Conservation (phyloP, 129 eudicot species). For the Lactuca sativa region DNA sequence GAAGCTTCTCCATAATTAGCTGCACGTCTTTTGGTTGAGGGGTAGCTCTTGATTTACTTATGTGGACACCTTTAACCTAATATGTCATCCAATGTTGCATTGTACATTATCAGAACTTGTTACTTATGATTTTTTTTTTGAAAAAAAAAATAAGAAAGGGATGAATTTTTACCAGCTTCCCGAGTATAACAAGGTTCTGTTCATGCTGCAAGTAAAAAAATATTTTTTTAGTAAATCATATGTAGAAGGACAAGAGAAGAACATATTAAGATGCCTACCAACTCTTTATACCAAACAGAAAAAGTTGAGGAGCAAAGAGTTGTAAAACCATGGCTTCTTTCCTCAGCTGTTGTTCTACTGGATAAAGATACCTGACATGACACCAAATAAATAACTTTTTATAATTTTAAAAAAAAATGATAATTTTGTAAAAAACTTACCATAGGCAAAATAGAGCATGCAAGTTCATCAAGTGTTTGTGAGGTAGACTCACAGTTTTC, state of each 20-base stretch:
- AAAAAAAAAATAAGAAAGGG: constrained; percentile 5
- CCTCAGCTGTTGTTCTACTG: constrained; percentile 38
- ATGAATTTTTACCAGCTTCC: constrained; percentile 57
- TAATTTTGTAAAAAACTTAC: constrained; percentile 25
- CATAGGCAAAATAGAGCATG: constrained; percentile 67
- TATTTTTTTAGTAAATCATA: constrained; percentile 16
- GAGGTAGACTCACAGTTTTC: constrained; percentile 57
- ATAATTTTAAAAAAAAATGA: no score
- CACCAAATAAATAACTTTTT: not conserved
- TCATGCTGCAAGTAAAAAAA: constrained; percentile 62
- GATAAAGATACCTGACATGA: constrained; percentile 50
- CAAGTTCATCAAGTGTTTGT: constrained; percentile 61
- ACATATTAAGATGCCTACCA: constrained; percentile 44
- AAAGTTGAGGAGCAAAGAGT: constrained; percentile 73
- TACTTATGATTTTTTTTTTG: constrained; percentile 7
- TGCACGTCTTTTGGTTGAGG: constrained; percentile 44
- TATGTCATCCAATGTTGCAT: constrained; percentile 4
- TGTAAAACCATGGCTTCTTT: constrained; percentile 54
- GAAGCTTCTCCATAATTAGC: constrained; percentile 52
- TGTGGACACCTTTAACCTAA: constrained; percentile 55
- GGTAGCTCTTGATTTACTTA: constrained; percentile 52
- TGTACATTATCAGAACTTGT: constrained; percentile 10
- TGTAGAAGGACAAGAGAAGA: not conserved
- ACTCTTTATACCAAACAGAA: constrained; percentile 66
- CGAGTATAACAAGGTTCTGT: constrained; percentile 57